Conservation (phyloP, 2,329 filamentous ascomycete genomes). For the Fusarium duplospermum region DNA sequence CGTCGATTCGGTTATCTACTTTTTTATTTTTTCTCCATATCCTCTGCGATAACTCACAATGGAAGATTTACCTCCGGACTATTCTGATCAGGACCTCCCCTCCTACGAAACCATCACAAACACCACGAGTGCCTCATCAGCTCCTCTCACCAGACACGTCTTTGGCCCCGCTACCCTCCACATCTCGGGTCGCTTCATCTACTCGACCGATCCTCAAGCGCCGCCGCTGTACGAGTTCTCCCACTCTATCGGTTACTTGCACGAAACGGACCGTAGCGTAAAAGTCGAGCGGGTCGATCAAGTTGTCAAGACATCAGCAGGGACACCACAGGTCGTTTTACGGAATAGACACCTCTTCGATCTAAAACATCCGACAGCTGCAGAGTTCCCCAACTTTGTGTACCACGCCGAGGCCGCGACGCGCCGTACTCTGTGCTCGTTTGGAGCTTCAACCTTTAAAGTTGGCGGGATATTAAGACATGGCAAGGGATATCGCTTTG, state of each 20-base stretch:
- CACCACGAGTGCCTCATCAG: conserved; percentile 5
- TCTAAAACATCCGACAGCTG: conserved; percentile 47
- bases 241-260: conserved; percentile 48
- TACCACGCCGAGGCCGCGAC: conserved; percentile 50
- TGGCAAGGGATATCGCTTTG: conserved; percentile 44
- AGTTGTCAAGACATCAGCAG: conserved; percentile 36
- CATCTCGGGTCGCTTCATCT: conserved; percentile 50
- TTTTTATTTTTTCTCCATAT: background rate
- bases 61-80: conserved; percentile 23
- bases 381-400: conserved; percentile 45
- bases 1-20: background rate
- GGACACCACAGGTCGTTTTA: conserved; percentile 41
- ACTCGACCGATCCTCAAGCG: conserved; percentile 43
- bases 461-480: conserved; percentile 35
- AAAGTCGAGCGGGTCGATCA: conserved; percentile 48
- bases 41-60: conserved; percentile 3
- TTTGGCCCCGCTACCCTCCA: conserved; percentile 49
- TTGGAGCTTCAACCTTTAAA: conserved; percentile 46
- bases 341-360: conserved; percentile 50
- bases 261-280: conserved; percentile 47
- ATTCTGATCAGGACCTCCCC: conserved; percentile 29
- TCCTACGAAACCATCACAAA: conserved; percentile 38
- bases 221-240: conserved; percentile 53
- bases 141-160: conserved; percentile 16
- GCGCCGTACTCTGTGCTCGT: conserved; percentile 43